A percentile compares a stretch with the other conserved stretches of the same genome.
Evolutionary conservation across 169 alveolate genomes (phyloP).

Genomic region (Cryptosporidium sp.): DNA sequence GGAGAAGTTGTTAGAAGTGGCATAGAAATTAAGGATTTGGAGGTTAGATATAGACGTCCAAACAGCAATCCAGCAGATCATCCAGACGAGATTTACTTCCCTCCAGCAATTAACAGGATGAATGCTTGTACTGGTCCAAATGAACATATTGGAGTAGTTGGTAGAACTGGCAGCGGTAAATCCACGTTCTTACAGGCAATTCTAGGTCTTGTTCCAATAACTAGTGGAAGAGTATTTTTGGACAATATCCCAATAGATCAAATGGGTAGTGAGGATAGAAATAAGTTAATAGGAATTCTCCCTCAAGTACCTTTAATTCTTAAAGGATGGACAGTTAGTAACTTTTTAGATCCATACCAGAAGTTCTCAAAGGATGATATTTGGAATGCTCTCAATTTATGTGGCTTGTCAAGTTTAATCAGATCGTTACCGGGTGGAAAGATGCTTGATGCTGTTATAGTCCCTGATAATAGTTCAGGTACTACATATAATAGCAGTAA

Average conservation of each 20-base stretch:
- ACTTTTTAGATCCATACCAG: conserved; percentile 76
- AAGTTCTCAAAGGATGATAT: conserved; percentile 39
- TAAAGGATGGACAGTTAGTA: conserved; percentile 78
- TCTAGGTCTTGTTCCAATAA: conserved; percentile 83
- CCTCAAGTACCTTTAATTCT: conserved; percentile 78
- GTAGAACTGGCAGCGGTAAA: conserved; percentile 92
- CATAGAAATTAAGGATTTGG: conserved; percentile 79
- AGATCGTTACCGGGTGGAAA: conserved; percentile 53
- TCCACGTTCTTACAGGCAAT: conserved; percentile 85
- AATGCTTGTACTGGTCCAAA: conserved; percentile 82
- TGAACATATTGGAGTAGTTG: conserved; percentile 86
- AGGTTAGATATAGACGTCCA: conserved; percentile 82
- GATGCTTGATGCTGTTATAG: conserved; percentile 67
- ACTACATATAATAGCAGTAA: neutral
- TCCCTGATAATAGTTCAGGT: conserved; percentile 35
- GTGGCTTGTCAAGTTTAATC: conserved; percentile 56
- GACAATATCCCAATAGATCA: conserved; percentile 74
- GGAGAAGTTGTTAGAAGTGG: neutral
- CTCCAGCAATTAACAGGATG: conserved; percentile 80
- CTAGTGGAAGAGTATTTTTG: conserved; percentile 77
- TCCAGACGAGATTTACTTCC: conserved; percentile 75
- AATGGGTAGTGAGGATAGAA: conserved; percentile 53
- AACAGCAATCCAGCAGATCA: conserved; percentile 49
- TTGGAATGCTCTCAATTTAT: conserved; percentile 61
- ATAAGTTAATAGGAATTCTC: conserved; percentile 68